A percentile compares a stretch with the other conserved stretches of the same genome.
Evolutionary conservation across 1,284 basidiomycete genomes (phyloP).

Genomic region (Pyrrhoderma noxium): DNA sequence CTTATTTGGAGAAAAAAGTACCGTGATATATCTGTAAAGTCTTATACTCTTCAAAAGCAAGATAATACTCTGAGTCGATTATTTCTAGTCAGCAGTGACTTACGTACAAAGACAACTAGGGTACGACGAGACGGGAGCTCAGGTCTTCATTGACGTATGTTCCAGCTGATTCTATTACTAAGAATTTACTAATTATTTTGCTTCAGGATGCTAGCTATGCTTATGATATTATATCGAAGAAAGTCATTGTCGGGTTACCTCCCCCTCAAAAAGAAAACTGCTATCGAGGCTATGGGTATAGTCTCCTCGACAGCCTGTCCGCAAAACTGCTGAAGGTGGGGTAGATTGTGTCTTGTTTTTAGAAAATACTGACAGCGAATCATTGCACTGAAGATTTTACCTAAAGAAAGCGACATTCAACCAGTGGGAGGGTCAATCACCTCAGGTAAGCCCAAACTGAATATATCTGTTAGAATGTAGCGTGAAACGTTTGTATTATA

Average conservation of each 20-base stretch:
- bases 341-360: too few species aligned
- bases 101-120: slow-evolving; percentile 41
- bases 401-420: neutral
- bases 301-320: slow-evolving; percentile 36
- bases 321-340: slow-evolving; percentile 32
- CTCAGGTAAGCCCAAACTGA: too few species aligned
- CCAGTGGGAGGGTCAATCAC: neutral
- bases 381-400: neutral
- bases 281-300: slow-evolving; percentile 36
- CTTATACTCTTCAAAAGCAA: neutral
- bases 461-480: too few species aligned
- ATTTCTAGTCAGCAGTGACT: slow-evolving; percentile 27
- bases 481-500: too few species aligned
- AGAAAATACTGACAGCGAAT: too few species aligned
- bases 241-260: slow-evolving; percentile 41
- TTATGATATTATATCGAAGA: slow-evolving; percentile 35
- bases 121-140: slow-evolving; percentile 36
- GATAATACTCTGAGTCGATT: neutral
- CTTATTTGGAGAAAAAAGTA: slow-evolving; percentile 28
- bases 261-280: slow-evolving; percentile 30
- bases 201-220: slow-evolving; percentile 37
- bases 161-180: neutral
- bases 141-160: slow-evolving; percentile 45
- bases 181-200: neutral
- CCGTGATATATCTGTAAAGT: slow-evolving; percentile 35